These are phyloP conservation scores for Ophiognomonia clavigignenti-juglandacearum DNA, from an alignment of 2,329 filamentous ascomycete genomes.

Conservation along the genomic window DNA sequence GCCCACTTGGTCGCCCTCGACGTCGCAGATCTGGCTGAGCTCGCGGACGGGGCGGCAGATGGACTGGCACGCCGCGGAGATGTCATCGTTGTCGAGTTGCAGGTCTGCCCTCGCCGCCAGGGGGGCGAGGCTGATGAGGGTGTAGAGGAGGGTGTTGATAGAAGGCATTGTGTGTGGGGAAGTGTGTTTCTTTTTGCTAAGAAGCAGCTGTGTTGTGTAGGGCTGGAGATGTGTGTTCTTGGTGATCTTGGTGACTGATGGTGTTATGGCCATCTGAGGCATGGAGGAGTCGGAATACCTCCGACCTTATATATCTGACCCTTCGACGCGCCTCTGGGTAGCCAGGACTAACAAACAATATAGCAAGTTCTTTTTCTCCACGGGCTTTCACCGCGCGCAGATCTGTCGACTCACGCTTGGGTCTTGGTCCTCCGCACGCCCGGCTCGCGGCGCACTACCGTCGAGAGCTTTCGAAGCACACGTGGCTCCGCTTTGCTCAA, in stretches of 20 bases:
- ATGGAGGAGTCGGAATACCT: too few relatives aligned
- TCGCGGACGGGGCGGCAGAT: constrained; percentile 33
- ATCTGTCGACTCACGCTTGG: background rate
- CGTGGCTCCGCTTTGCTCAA: background rate
- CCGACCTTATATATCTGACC: too few relatives aligned
- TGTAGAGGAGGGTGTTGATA: constrained; percentile 22
- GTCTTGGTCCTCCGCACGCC: background rate
- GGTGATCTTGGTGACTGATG: too few relatives aligned
- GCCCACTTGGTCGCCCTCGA: constrained; percentile 41
- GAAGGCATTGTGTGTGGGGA: constrained; percentile 22
- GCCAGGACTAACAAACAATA: too few relatives aligned
- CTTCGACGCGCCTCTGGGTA: too few relatives aligned
- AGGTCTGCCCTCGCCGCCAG: constrained; percentile 24
- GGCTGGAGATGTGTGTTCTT: background rate
- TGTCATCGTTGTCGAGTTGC: constrained; percentile 28
- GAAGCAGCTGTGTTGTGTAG: background rate
- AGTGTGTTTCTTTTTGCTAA: background rate
- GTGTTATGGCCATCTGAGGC: too few relatives aligned
- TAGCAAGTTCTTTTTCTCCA: too few relatives aligned
- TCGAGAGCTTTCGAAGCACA: too few relatives aligned
- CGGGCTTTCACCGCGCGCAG: too few relatives aligned
- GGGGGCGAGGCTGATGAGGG: constrained; percentile 23
- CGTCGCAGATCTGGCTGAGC: constrained; percentile 33
- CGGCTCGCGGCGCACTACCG: background rate
- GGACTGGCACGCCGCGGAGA: constrained; percentile 28